Evolutionary conservation across 2,329 filamentous ascomycete genomes (phyloP).

Genomic region (Sclerotinia nivalis): DNA sequence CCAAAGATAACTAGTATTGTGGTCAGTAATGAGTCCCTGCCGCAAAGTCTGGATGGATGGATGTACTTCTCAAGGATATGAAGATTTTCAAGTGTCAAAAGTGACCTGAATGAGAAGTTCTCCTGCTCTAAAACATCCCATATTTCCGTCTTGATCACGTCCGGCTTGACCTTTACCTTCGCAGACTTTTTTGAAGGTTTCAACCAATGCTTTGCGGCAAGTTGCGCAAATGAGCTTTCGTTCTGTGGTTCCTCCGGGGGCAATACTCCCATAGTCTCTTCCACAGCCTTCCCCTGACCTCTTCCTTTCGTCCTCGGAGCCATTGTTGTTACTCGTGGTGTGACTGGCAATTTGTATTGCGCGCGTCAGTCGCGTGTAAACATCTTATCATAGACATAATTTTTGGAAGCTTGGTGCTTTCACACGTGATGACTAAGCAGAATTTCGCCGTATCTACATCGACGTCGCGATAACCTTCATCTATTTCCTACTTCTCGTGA

Average conservation of each 20-base stretch:
- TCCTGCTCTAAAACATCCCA: conserved; percentile 88
- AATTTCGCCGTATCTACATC: conserved; percentile 6
- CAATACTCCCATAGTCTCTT: conserved; percentile 49
- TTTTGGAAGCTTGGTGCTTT: conserved; percentile 13
- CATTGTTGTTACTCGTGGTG: conserved; percentile 32
- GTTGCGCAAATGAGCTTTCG: conserved; percentile 69
- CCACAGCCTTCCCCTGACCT: conserved; percentile 43
- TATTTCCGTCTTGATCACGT: conserved; percentile 81
- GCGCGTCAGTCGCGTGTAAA: conserved; percentile 22
- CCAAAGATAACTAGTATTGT: conserved; percentile 76
- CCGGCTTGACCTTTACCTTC: conserved; percentile 72
- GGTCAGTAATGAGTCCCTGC: conserved; percentile 26
- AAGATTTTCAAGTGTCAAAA: conserved; percentile 83
- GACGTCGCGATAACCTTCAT: conserved; percentile 5
- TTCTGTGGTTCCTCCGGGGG: conserved; percentile 69
- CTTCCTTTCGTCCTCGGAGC: conserved; percentile 37
- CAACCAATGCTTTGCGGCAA: conserved; percentile 86
- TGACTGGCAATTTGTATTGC: conserved; percentile 26
- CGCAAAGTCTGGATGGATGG: neutral
- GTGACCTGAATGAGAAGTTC: conserved; percentile 72
- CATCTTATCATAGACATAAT: conserved; percentile 16
- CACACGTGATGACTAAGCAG: conserved; percentile 14
- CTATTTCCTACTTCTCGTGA: conserved; percentile 1
- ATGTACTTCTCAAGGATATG: conserved; percentile 80
- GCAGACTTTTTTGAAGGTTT: conserved; percentile 59